Evolutionary conservation across 2,329 filamentous ascomycete genomes (phyloP).

Genomic region (Colletotrichum costaricense): DNA sequence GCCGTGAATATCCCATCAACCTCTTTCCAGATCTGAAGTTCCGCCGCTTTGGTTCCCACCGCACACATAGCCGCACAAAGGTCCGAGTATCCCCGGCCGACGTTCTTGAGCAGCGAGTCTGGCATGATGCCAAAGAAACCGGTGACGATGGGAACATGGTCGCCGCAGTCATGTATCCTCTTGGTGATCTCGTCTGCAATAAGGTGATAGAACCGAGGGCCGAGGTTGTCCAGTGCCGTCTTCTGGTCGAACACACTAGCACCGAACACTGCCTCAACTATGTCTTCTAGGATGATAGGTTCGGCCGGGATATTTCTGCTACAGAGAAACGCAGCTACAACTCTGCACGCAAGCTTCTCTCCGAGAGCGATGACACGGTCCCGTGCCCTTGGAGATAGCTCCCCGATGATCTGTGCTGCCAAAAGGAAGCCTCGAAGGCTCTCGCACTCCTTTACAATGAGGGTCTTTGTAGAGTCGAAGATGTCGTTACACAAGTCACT

Average conservation of each 20-base stretch:
- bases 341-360: conserved; percentile 93
- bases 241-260: conserved; percentile 83
- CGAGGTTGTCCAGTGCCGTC: conserved; percentile 68
- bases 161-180: conserved; percentile 72
- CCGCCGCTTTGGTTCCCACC: conserved; percentile 83
- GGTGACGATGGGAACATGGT: conserved; percentile 81
- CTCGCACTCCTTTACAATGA: conserved; percentile 79
- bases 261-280: conserved; percentile 90
- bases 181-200: conserved; percentile 70
- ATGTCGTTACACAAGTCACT: conserved; percentile 87
- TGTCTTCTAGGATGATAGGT: conserved; percentile 54
- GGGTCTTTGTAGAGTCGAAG: conserved; percentile 73
- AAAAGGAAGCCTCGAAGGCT: conserved; percentile 79
- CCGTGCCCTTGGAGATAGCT: conserved; percentile 81
- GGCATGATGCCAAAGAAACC: conserved; percentile 98
- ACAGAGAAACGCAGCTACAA: conserved; percentile 87
- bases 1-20: conserved; percentile 92
- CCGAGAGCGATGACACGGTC: conserved; percentile 93
- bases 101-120: conserved; percentile 84
- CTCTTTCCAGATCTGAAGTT: conserved; percentile 99
- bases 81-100: conserved; percentile 96
- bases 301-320: conserved; percentile 65
- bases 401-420: conserved; percentile 74
- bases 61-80: conserved; percentile 92
- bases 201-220: conserved; percentile 76